Conservation (phyloP, 306 rosid species). For the Pterocarpus macrocarpus region DNA sequence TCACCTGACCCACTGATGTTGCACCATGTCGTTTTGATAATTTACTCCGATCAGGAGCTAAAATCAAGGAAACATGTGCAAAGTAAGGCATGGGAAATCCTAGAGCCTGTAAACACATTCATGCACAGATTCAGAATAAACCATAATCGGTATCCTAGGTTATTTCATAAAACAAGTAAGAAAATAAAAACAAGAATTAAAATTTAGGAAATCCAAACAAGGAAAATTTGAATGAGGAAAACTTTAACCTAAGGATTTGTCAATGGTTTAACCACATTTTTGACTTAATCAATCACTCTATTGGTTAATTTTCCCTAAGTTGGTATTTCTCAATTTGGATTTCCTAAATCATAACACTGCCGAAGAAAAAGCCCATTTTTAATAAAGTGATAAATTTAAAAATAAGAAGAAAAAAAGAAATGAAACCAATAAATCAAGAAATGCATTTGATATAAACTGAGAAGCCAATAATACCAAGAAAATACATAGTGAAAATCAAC, state of each 20-base stretch:
- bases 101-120: slow-evolving; percentile 67
- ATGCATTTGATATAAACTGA: neutral
- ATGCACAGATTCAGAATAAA: slow-evolving; percentile 21
- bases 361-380: neutral
- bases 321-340: neutral
- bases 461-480: neutral
- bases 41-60: slow-evolving; percentile 97
- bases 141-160: slow-evolving; percentile 39
- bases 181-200: slow-evolving; percentile 33
- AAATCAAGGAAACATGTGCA: slow-evolving; percentile 95
- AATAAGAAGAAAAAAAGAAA: neutral
- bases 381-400: neutral
- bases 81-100: slow-evolving; percentile 80
- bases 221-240: neutral
- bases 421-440: slow-evolving; percentile 10
- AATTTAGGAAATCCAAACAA: neutral
- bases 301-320: neutral
- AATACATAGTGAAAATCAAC: slow-evolving; percentile 5
- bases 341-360: neutral
- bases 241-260: neutral
- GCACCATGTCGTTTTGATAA: slow-evolving; percentile 99
- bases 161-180: slow-evolving; percentile 9
- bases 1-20: slow-evolving; percentile 95
- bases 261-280: slow-evolving; percentile 7
- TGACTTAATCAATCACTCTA: neutral